A percentile compares a stretch with the other conserved stretches of the same genome.
phyloP scores from a whole-genome alignment of 1,139 yeast species.

The Chernovozyma sophiae-reginae region DNA sequence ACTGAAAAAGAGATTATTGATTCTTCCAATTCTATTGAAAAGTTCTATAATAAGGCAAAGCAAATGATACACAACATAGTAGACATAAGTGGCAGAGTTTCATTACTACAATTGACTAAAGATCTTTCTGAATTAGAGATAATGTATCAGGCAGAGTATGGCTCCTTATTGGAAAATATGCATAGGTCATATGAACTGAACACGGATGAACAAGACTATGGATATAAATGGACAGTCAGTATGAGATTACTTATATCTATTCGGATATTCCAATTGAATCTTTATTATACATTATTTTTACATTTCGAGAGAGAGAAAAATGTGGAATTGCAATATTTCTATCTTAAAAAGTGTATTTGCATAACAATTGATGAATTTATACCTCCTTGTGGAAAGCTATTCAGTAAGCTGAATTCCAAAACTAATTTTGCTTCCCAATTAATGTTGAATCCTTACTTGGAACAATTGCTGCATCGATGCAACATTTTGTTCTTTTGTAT shows the following conservation, averaged over 20 bases:
- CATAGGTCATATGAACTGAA: background rate
- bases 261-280: constrained; percentile 16
- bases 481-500: constrained; percentile 16
- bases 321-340: constrained; percentile 14
- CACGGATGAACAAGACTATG: background rate
- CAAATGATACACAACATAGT: constrained; percentile 2
- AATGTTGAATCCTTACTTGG: constrained; percentile 18
- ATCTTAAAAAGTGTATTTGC: constrained; percentile 16
- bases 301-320: constrained; percentile 17
- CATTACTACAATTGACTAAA: constrained; percentile 1
- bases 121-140: constrained; percentile 5
- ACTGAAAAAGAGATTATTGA: constrained; percentile 6
- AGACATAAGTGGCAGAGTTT: constrained; percentile 3
- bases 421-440: constrained; percentile 17
- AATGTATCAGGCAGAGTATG: constrained; percentile 1
- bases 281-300: constrained; percentile 23
- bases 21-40: background rate
- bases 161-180: constrained; percentile 5
- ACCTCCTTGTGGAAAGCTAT: constrained; percentile 2
- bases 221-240: constrained; percentile 9
- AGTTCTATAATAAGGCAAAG: constrained; percentile 1
- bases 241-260: constrained; percentile 1
- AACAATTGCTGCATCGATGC: constrained; percentile 18
- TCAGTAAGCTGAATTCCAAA: constrained; percentile 1
- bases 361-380: constrained; percentile 12